Evolutionary conservation across 2,329 filamentous ascomycete genomes (phyloP).

Genomic region (Chaetomiaceae sp.): DNA sequence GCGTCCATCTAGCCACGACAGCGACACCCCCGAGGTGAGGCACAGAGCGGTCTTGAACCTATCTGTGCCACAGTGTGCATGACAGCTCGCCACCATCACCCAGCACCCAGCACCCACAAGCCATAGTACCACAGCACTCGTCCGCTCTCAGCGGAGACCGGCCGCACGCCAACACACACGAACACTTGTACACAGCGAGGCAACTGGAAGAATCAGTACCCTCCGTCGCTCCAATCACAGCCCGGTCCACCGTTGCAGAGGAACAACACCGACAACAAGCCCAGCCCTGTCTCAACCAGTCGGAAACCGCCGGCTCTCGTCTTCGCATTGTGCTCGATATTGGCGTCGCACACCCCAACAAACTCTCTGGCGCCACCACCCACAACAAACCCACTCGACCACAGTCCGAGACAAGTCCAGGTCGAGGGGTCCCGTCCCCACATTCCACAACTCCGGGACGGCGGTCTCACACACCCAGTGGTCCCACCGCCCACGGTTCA

Average conservation of each 20-base stretch:
- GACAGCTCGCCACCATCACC: too few species aligned
- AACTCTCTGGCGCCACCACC: not conserved
- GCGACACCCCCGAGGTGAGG: not conserved
- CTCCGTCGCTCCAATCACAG: not conserved
- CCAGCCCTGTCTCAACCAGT: not conserved
- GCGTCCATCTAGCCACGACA: not conserved
- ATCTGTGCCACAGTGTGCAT: too few species aligned
- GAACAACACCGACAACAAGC: not conserved
- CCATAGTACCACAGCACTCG: not conserved
- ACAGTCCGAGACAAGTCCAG: not conserved
- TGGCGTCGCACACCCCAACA: not conserved
- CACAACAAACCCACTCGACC: not conserved
- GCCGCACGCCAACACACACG: not conserved
- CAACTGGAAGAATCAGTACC: too few species aligned
- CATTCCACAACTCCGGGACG: too few species aligned
- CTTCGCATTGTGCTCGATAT: constrained; percentile 6
- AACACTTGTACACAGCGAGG: too few species aligned
- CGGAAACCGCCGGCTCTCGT: constrained; percentile 3
- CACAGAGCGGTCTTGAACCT: not conserved
- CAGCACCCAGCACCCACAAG: too few species aligned
- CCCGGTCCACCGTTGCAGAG: not conserved
- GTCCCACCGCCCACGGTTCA: too few species aligned
- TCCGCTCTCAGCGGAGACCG: not conserved
- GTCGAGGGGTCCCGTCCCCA: too few species aligned
- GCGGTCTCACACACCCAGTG: not conserved